Base-by-base conservation (phyloP, 2,329 filamentous ascomycete genomes). In the Verticillium nonalfalfae region DNA sequence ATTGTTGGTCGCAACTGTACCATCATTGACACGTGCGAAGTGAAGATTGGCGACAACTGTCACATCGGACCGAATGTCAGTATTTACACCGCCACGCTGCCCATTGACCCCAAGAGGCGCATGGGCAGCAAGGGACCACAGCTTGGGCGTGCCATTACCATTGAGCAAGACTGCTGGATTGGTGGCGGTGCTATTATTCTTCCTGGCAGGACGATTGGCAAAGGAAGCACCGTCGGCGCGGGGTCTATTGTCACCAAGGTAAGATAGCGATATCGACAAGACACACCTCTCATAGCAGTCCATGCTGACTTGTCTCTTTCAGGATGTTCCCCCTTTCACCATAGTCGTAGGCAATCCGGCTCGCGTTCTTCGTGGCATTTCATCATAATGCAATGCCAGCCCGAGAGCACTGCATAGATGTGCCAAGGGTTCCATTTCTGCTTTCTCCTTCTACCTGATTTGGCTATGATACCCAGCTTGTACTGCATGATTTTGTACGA, bases 131-230 rank as follows among this genome's bases (percentile, higher is more conserved):
- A 87, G 66, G 91, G 90, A 38, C 84, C 85, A 7, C 88, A 90
- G 69, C 75, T 87, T 62, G 93, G 90, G 14, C 85, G 85, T 36
- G 79, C 83, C 18, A 89, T 98, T 60, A 82, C 81, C 38, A 94
- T 98, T 64, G 91, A 92, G 65, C 89, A 95, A 65, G 92, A 97
- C 74, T 90, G 90, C 71, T 93, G 89, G 86, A 85, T 96, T 64
- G 90, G 88, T 1, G 90, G 90, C 13, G 89, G 89, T 68, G 90
- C 88, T 14, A 87, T 85, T 38, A 88, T 97, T 63, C 79, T 96
- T 62, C 89, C 90, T 0, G 92, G 92, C 7, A 85, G 94, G 34
- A 91, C 81, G 39, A 90, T 97, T 68, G 92, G 93, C 9, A 86
- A 86, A 71, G 93, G 93, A 4, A 86, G 84, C 61, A 91, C 90